Evolutionary conservation across 2,329 filamentous ascomycete genomes (phyloP), one percentile per base, ranked within the genome.

Genomic region (Trichothecium roseum): DNA sequence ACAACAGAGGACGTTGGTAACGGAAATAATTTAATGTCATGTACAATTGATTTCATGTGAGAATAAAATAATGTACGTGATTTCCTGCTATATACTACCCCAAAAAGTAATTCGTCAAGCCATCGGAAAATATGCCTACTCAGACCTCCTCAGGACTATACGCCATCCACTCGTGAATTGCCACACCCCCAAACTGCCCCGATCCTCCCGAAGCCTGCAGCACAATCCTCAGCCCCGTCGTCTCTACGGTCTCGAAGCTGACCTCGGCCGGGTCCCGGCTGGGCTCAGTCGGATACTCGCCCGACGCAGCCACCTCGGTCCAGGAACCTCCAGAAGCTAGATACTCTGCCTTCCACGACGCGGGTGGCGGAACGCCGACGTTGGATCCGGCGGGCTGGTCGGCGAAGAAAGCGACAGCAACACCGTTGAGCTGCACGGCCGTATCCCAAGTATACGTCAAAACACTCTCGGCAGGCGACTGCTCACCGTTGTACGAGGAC

Each of bases 401-500:
- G 0, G 53, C 47, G 36, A 55, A 55, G 37, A 55, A 55, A 8
- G 50, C 45, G 14, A 56, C 42, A 3, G 49, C 47, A 9, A 45
- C 44, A 1, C 51, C 52, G 37, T 54, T 49, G 22, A 59, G 48
- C 32, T 45, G 34, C 13, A 55, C 50, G 1, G 50, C 38, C 3
- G 36, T 15, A 18, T 49, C 41, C 55, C 56, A 58, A 4, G 45
- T 50, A 30, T 54, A 52, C 4, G 48, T 52, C 30, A 60, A 45
- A 4, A 45, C 49, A 40, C 42, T 54, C n/a, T 31, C 42, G 37
- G 43, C 36, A 1, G 55, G 56, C 5, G 55, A 56, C 28, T 32
- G 35, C n/a, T 52, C 46, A 5, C 44, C 53, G 13, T 41, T 45
- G 40, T 54, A 60, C 7, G 54, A 57, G 35, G 41, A 45, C 56